A percentile compares a stretch with the other conserved stretches of the same genome.
Conservation (phyloP, 2,329 filamentous ascomycete species). For the Diaporthe vexans region DNA sequence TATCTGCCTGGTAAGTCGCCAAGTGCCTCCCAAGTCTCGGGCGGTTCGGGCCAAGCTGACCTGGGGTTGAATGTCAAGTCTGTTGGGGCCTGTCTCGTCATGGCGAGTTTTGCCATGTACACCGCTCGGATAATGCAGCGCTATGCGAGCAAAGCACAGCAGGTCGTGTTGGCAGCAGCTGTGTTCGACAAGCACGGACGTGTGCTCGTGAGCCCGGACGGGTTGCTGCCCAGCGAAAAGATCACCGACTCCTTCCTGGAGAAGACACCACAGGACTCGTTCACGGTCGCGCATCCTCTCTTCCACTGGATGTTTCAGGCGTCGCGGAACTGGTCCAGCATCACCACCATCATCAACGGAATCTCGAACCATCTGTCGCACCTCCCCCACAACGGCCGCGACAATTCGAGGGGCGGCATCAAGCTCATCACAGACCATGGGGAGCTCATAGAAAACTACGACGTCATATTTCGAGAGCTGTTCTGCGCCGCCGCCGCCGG, state of each 20-base stretch:
- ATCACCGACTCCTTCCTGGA: conserved; percentile 85
- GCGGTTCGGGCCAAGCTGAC: conserved; percentile 30
- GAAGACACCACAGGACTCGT: conserved; percentile 74
- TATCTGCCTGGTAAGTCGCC: conserved; percentile 72
- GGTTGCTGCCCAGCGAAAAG: conserved; percentile 78
- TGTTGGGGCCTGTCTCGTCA: conserved; percentile 70
- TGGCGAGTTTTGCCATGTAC: conserved; percentile 68
- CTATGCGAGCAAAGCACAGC: conserved; percentile 71
- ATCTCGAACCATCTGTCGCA: conserved; percentile 80
- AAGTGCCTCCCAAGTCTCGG: conserved; percentile 26
- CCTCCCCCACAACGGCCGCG: conserved; percentile 56
- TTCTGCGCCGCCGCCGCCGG: conserved; percentile 85
- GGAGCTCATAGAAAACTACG: conserved; percentile 76
- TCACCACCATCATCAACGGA: conserved; percentile 76
- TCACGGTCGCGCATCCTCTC: conserved; percentile 81
- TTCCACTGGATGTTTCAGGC: conserved; percentile 92
- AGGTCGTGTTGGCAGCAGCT: conserved; percentile 71
- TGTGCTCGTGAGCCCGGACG: conserved; percentile 78
- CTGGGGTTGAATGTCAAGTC: conserved; percentile 64
- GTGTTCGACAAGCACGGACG: conserved; percentile 77
- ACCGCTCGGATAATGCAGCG: conserved; percentile 66
- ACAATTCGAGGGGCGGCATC: conserved; percentile 54
- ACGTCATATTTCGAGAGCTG: conserved; percentile 82
- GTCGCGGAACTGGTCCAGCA: conserved; percentile 80
- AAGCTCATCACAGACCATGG: conserved; percentile 67